Conservation (phyloP, 306 rosid genomes). For the Parietaria judaica region DNA sequence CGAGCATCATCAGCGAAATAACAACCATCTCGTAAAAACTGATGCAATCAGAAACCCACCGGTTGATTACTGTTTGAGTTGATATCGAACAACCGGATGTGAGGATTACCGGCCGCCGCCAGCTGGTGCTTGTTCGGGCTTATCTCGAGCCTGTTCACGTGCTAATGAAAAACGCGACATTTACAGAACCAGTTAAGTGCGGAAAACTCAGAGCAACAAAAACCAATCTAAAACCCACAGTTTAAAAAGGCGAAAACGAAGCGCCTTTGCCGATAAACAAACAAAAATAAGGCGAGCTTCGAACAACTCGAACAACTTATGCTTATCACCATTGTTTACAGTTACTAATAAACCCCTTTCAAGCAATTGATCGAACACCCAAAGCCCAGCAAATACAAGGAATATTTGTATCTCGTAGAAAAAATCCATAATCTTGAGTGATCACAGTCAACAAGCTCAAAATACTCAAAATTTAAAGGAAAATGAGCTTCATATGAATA, state of each 20-base stretch:
- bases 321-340: too few species aligned
- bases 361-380: background rate
- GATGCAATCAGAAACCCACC: slow-evolving; percentile 36
- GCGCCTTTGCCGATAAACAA: background rate
- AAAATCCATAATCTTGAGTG: background rate
- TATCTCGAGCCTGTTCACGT: slow-evolving; percentile 92
- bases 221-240: slow-evolving; percentile 7
- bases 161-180: slow-evolving; percentile 40
- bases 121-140: slow-evolving; percentile 89
- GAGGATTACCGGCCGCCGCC: slow-evolving; percentile 99
- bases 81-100: slow-evolving; percentile 88
- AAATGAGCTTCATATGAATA: background rate
- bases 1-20: slow-evolving; percentile 5
- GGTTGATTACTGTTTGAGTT: slow-evolving; percentile 90
- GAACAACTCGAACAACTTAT: background rate
- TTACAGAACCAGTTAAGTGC: slow-evolving; percentile 10
- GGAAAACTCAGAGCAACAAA: background rate
- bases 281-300: background rate
- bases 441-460: background rate
- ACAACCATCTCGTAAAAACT: background rate
- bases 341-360: background rate
- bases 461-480: background rate
- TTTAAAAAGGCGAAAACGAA: background rate
- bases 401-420: background rate
- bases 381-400: background rate